These are phyloP conservation scores for Fusarium protoensiforme DNA, from an alignment of 2,329 filamentous ascomycete species.

Conservation along the genomic window DNA sequence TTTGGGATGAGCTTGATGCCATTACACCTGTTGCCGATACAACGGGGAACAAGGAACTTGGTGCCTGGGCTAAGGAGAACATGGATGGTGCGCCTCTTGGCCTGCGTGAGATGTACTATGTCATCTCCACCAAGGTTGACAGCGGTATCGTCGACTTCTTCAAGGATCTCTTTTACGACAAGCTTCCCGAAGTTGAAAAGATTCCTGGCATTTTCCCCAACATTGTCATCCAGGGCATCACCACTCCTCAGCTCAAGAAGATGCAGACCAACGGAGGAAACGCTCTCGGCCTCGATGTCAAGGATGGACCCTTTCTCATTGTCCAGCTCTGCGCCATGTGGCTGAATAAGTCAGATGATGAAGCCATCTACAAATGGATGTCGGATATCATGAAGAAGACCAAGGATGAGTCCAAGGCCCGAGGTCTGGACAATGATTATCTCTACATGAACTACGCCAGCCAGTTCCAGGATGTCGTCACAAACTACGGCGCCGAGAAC, in stretches of 20 bases:
- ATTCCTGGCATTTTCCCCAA: slow-evolving; percentile 41
- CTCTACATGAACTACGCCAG: slow-evolving; percentile 61
- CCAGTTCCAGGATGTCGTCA: slow-evolving; percentile 52
- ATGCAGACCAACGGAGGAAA: slow-evolving; percentile 51
- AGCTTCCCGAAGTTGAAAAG: slow-evolving; percentile 33
- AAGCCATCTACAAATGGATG: slow-evolving; percentile 42
- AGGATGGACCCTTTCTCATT: slow-evolving; percentile 40
- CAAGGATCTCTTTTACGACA: slow-evolving; percentile 28
- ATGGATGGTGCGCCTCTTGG: slow-evolving; percentile 10
- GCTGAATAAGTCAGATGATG: slow-evolving; percentile 46
- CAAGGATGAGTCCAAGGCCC: slow-evolving; percentile 41
- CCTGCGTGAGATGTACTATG: slow-evolving; percentile 15
- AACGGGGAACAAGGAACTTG: neutral
- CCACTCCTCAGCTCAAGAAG: slow-evolving; percentile 47
- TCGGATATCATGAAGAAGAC: slow-evolving; percentile 4
- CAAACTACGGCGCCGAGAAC: slow-evolving; percentile 54
- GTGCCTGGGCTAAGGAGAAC: neutral
- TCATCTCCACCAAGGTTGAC: slow-evolving; percentile 19
- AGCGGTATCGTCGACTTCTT: slow-evolving; percentile 1
- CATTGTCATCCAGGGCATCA: slow-evolving; percentile 54
- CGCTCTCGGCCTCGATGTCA: slow-evolving; percentile 41
- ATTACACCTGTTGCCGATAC: slow-evolving; percentile 36
- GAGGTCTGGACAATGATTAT: slow-evolving; percentile 49
- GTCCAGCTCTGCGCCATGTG: slow-evolving; percentile 5
- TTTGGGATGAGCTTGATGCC: slow-evolving; percentile 49